Evolutionary conservation across 2,329 filamentous ascomycete genomes (phyloP).

Genomic region (Microsporum ferrugineum): DNA sequence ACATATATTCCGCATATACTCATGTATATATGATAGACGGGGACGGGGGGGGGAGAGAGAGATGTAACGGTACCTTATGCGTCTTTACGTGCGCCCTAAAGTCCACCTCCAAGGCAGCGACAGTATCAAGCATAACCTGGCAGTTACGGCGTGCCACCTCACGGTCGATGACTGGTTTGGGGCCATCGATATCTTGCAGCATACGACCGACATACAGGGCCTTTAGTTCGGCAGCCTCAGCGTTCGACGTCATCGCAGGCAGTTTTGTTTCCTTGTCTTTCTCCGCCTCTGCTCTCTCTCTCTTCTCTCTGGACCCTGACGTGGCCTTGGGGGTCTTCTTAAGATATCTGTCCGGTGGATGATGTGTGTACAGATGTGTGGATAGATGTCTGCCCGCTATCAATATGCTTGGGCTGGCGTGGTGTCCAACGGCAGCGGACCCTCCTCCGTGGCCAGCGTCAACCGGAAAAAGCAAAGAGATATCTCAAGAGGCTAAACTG

Average conservation of each 20-base stretch:
- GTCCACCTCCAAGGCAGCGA: slow-evolving; percentile 46
- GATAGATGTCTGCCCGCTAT: background rate
- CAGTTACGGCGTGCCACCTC: slow-evolving; percentile 57
- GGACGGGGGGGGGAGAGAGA: background rate
- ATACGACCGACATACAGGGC: slow-evolving; percentile 45
- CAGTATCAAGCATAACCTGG: slow-evolving; percentile 55
- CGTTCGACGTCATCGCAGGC: background rate
- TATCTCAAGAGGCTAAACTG: background rate
- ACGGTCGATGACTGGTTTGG: slow-evolving; percentile 56
- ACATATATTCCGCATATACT: background rate
- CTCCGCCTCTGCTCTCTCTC: background rate
- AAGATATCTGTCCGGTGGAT: background rate
- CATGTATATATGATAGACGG: background rate
- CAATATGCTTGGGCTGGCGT: background rate
- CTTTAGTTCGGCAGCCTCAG: slow-evolving; percentile 9
- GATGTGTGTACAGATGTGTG: background rate
- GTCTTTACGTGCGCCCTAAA: slow-evolving; percentile 73
- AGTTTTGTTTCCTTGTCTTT: background rate
- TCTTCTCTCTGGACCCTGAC: background rate
- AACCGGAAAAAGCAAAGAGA: background rate
- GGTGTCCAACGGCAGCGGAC: background rate
- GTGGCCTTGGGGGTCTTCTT: background rate
- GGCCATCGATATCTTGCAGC: slow-evolving; percentile 50
- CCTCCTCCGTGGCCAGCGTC: background rate
- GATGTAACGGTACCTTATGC: slow-evolving; percentile 45